phyloP scores from a whole-genome alignment of 2,329 filamentous ascomycete genomes.

The Stemphylium beticola region DNA sequence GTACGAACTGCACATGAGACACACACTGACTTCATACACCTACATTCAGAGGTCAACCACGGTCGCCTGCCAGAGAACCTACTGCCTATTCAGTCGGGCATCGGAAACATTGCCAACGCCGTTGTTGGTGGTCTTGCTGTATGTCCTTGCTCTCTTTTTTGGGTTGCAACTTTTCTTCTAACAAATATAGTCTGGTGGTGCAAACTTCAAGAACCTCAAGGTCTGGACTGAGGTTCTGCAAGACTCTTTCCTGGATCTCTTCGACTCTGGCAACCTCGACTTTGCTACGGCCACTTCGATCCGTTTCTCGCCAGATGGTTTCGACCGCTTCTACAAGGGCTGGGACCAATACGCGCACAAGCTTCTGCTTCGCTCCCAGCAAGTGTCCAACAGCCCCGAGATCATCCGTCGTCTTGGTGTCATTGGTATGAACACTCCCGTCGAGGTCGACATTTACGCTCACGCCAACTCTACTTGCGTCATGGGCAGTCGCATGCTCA shows the following conservation, averaged over 20 bases:
- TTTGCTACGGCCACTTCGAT: constrained; percentile 90
- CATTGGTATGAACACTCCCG: constrained; percentile 94
- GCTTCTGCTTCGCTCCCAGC: constrained; percentile 84
- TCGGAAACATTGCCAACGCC: constrained; percentile 92
- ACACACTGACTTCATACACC: no score
- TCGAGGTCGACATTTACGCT: constrained; percentile 93
- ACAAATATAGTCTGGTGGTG: constrained; percentile 59
- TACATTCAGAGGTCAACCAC: constrained; percentile 65
- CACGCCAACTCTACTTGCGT: constrained; percentile 92
- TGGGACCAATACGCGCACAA: constrained; percentile 82
- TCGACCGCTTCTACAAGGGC: constrained; percentile 87
- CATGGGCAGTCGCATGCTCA: constrained; percentile 86
- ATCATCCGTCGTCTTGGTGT: constrained; percentile 86
- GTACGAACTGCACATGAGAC: no score
- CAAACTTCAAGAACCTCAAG: constrained; percentile 84
- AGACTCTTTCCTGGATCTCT: constrained; percentile 90
- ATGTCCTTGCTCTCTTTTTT: neutral
- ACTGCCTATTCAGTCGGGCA: constrained; percentile 83
- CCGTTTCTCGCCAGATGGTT: constrained; percentile 88
- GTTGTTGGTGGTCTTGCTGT: constrained; percentile 80
- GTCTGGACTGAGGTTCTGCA: constrained; percentile 95
- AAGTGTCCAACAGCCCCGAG: constrained; percentile 87
- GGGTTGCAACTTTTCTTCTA: neutral
- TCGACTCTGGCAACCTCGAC: constrained; percentile 85
- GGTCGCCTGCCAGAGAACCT: constrained; percentile 79